A percentile compares a stretch with the other conserved stretches of the same genome.
Evolutionary conservation across 1,139 yeast genomes (phyloP).

Genomic region (Nakaseomyces glabratus): DNA sequence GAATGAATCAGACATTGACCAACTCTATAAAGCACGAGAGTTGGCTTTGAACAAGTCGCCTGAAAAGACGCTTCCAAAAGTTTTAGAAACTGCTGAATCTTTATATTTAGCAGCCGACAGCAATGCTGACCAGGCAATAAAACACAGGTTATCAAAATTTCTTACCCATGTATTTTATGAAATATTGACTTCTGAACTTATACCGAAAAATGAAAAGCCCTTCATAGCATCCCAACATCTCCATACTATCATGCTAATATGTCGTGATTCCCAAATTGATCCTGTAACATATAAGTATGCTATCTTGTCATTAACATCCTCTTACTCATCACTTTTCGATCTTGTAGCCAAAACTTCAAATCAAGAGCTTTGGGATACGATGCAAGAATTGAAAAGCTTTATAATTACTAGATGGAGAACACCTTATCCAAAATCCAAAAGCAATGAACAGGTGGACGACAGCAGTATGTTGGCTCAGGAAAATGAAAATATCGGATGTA

Average conservation of each 20-base stretch:
- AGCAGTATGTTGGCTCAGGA: constrained; percentile 38
- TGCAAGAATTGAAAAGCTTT: constrained; percentile 28
- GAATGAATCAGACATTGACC: constrained; percentile 25
- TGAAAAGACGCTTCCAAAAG: constrained; percentile 41
- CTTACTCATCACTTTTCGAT: constrained; percentile 32
- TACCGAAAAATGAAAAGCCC: constrained; percentile 26
- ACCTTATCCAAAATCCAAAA: constrained; percentile 25
- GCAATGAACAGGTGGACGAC: constrained; percentile 32
- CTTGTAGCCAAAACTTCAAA: constrained; percentile 35
- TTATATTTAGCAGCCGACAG: constrained; percentile 25
- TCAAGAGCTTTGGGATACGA: constrained; percentile 28
- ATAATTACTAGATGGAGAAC: constrained; percentile 31
- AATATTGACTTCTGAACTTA: constrained; percentile 18
- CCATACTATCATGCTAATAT: constrained; percentile 18
- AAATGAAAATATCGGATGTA: constrained; percentile 45
- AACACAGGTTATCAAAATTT: constrained; percentile 29
- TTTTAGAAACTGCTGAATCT: constrained; percentile 44
- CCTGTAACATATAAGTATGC: constrained; percentile 29
- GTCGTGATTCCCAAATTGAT: constrained; percentile 21
- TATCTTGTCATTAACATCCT: constrained; percentile 28
- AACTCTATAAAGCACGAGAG: constrained; percentile 43
- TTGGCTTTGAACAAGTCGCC: constrained; percentile 40
- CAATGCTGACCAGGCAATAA: constrained; percentile 12
- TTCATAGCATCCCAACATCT: constrained; percentile 27
- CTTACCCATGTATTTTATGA: constrained; percentile 22